Conservation (phyloP, 345 rosid species). For the Citrus sp. region DNA sequence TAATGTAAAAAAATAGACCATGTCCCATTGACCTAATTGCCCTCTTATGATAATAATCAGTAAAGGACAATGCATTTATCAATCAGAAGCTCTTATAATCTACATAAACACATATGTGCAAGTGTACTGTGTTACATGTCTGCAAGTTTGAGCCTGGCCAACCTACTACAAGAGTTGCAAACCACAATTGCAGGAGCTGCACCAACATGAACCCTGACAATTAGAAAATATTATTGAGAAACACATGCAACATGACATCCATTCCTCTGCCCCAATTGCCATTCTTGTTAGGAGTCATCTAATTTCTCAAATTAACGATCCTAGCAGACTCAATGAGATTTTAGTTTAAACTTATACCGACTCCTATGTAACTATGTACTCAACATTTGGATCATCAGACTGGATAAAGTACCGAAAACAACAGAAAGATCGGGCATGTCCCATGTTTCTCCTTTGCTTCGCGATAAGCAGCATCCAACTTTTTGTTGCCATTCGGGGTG, state of each 20-base stretch:
- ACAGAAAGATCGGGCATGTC: slow-evolving; percentile 60
- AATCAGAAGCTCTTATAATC: neutral
- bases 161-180: neutral
- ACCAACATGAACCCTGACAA: neutral
- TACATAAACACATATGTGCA: neutral
- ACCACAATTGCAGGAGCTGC: neutral
- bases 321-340: neutral
- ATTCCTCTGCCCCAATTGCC: neutral
- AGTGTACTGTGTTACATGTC: neutral
- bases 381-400: slow-evolving; percentile 9
- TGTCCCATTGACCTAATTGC: neutral
- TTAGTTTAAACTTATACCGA: neutral
- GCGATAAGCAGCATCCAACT: slow-evolving; percentile 71
- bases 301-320: neutral
- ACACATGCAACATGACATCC: neutral
- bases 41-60: neutral
- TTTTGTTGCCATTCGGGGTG: slow-evolving; percentile 80
- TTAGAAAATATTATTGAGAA: neutral
- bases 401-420: slow-evolving; percentile 60
- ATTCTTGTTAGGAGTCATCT: neutral
- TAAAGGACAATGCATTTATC: neutral
- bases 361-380: neutral
- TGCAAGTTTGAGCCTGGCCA: neutral
- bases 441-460: slow-evolving; percentile 59
- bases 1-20: neutral